Evolutionary conservation across 257 asterid genomes (phyloP), one percentile per base, ranked within the genome.

Genomic region (Rhazya stricta): DNA sequence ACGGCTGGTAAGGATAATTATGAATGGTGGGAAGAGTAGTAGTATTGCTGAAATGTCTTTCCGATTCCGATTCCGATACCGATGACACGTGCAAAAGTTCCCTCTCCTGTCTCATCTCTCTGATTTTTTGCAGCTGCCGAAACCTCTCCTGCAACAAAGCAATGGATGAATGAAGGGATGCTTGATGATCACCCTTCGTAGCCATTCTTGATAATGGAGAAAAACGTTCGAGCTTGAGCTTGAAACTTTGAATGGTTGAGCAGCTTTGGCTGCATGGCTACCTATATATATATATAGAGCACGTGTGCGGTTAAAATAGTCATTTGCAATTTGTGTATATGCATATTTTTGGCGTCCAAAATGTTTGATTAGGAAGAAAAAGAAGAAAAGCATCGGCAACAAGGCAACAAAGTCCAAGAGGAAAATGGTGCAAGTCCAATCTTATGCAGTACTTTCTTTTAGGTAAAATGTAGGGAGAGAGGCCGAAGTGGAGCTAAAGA

Each of bases 331-430:
- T 7, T 11, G 10, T 13, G 25, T 62, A 13, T 32, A 13, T 32
- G 69, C 69, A 62, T 62, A 16, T 32, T 37, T 21, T 37, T 39
- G 48, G 32, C 16, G n/a, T 36, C 50, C 30, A 66, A 66, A 66
- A 8, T 66, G 48, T 19, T 66, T 21, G 48, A 37, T 36, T 21
- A 56, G 34, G 12, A 82, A 72, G 76, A 78, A 78, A 58, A 30
- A 19, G 71, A 69, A 58, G 71, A 82, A 79, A 88, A 87, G 81
- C n/a, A 90, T 92, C 91, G 80, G 82, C 78, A 70, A 78, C 74
- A 65, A 58, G 70, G 67, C 79, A 45, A 81, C 85, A 83, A 77
- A 82, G 77, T 81, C 88, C 98, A 89, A 88, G 82, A 77, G 86
- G 86, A 85, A 88, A 75, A 81, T 58, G 84, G 74, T 80, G 79